phyloP scores from a whole-genome alignment of 2,329 filamentous ascomycete species.

The Talaromyces sp. region DNA sequence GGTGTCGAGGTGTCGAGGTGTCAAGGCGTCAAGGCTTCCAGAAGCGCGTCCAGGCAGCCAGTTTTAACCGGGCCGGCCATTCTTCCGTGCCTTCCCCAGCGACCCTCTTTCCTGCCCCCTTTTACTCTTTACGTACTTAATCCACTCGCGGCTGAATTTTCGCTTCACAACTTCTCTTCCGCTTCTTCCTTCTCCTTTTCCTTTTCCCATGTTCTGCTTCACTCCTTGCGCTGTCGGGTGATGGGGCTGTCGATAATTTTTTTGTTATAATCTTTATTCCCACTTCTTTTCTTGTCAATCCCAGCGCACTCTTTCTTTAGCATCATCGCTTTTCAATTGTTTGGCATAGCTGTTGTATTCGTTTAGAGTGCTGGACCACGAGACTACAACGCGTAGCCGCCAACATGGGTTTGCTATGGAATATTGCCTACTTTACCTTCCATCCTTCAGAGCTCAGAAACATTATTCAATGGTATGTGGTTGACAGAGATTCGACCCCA shows the following conservation, averaged over 20 bases:
- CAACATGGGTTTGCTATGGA: slow-evolving; percentile 40
- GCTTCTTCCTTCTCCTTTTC: slow-evolving; percentile 14
- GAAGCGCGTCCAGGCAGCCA: background rate
- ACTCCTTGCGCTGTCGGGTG: background rate
- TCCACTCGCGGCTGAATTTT: slow-evolving; percentile 8
- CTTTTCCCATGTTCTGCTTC: slow-evolving; percentile 16
- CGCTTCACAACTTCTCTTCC: slow-evolving; percentile 14
- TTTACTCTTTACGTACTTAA: background rate
- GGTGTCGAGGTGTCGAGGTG: background rate
- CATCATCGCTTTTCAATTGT: background rate
- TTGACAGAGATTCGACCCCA: background rate
- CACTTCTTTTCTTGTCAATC: background rate
- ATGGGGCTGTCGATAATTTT: background rate
- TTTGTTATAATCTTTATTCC: background rate
- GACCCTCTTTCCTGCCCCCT: background rate
- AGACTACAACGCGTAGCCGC: slow-evolving; percentile 4
- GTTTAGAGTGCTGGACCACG: slow-evolving; percentile 8
- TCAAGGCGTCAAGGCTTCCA: background rate
- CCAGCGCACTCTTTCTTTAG: too few relatives aligned
- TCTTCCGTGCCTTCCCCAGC: slow-evolving; percentile 4
- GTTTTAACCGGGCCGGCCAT: background rate
- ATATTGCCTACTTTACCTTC: slow-evolving; percentile 64
- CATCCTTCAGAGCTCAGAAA: slow-evolving; percentile 74
- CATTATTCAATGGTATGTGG: slow-evolving; percentile 77
- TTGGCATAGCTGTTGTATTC: background rate